Conservation (phyloP, 257 asterid species). For the Ophiorrhiza pumila region DNA sequence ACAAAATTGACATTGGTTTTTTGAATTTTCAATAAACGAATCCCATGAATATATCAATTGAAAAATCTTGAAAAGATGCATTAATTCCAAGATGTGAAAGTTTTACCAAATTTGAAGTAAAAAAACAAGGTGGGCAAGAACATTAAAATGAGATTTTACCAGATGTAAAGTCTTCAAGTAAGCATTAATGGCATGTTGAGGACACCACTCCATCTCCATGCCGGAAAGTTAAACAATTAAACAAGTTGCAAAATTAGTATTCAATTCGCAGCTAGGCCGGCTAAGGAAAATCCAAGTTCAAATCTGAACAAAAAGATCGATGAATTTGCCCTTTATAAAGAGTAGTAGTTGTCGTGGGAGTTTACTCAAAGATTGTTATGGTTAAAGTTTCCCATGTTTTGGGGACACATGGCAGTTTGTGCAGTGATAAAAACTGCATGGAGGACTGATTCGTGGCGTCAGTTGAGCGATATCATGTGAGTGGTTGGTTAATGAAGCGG, state of each 20-base stretch:
- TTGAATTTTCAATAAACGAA: not conserved
- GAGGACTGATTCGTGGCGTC: constrained; percentile 3
- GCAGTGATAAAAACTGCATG: not conserved
- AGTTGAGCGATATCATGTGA: not conserved
- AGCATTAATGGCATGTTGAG: constrained; percentile 27
- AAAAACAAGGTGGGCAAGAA: too few species aligned
- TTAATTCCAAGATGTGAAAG: not conserved
- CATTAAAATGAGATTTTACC: constrained; percentile 8
- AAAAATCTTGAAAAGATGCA: not conserved
- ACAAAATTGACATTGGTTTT: not conserved
- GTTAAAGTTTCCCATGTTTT: not conserved
- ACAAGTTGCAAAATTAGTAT: too few species aligned
- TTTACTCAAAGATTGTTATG: not conserved
- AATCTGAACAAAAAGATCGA: too few species aligned
- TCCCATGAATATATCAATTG: not conserved
- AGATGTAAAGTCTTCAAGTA: constrained; percentile 19
- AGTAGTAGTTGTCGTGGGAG: too few species aligned
- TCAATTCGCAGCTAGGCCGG: not conserved
- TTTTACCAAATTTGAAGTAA: not conserved
- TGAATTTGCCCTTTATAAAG: not conserved
- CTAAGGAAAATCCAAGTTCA: too few species aligned
- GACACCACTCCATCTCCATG: constrained; percentile 28
- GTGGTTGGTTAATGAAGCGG: too few species aligned
- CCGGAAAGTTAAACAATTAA: too few species aligned
- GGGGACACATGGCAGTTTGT: not conserved